These are phyloP conservation scores for Ophiostoma sp. DNA, from an alignment of 2,329 filamentous ascomycete genomes.

Conservation along the genomic window DNA sequence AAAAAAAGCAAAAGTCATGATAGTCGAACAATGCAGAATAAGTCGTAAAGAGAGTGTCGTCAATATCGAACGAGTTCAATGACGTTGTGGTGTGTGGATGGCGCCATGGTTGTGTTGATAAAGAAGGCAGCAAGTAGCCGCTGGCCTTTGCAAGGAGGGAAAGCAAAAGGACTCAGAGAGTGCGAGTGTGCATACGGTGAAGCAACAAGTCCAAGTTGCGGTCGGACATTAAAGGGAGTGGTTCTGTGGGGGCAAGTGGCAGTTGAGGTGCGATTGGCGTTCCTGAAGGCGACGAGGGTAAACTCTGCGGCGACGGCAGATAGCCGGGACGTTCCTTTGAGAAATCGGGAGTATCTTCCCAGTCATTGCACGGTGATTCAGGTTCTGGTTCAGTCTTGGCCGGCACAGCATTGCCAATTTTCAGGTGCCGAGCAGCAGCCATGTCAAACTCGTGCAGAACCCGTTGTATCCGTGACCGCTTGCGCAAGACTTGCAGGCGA, in stretches of 20 bases:
- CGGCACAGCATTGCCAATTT: conserved; percentile 1
- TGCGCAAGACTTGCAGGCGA: neutral
- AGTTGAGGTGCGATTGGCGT: neutral
- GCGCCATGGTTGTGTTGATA: conserved; percentile 12
- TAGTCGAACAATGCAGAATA: neutral
- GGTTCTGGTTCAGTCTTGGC: neutral
- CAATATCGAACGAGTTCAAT: neutral
- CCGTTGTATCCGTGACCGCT: conserved; percentile 3
- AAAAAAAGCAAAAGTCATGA: conserved; percentile 5
- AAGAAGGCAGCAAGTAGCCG: conserved; percentile 17
- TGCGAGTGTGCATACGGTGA: neutral
- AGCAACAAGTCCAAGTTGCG: neutral
- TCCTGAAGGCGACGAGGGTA: neutral
- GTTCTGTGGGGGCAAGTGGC: neutral
- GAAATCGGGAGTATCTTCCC: neutral
- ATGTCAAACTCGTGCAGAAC: neutral
- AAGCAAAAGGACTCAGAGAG: neutral
- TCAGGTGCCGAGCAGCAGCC: neutral
- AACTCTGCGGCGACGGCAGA: neutral
- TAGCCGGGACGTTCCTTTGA: too few relatives aligned
- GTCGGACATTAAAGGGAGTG: neutral
- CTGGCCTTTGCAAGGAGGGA: neutral
- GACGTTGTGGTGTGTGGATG: neutral
- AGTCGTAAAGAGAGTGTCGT: neutral
- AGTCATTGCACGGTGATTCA: neutral